Evolutionary conservation across 148 eudicot species (phyloP).

Genomic region (Rhododendron mucronatum): DNA sequence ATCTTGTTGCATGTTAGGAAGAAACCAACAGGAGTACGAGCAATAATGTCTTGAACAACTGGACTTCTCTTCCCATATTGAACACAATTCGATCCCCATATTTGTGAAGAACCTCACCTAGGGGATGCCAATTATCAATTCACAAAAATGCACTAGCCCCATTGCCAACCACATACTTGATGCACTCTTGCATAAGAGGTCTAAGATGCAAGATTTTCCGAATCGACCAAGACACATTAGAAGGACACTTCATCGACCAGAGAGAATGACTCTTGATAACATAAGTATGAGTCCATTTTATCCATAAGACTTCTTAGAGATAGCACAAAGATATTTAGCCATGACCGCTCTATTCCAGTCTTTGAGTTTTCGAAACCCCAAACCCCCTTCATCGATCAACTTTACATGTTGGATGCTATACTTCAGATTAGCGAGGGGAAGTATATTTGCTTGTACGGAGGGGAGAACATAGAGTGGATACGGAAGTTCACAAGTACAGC

Average conservation of each 20-base stretch:
- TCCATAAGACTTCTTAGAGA: too few species aligned
- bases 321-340: too few species aligned
- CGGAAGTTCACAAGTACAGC: slow-evolving; percentile 30
- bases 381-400: too few species aligned
- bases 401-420: too few species aligned
- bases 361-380: too few species aligned
- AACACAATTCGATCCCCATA: too few species aligned
- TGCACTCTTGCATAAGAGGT: background rate
- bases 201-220: background rate
- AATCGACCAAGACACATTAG: background rate
- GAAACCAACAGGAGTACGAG: background rate
- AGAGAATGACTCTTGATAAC: too few species aligned
- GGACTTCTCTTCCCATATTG: background rate
- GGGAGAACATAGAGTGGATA: slow-evolving; percentile 48
- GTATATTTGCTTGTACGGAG: slow-evolving; percentile 41
- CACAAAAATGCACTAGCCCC: background rate
- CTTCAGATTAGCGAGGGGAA: slow-evolving; percentile 44
- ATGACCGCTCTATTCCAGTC: too few species aligned
- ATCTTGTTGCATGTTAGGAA: background rate
- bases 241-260: too few species aligned
- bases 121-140: background rate
- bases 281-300: too few species aligned
- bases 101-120: background rate
- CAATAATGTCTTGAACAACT: background rate
- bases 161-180: background rate